phyloP scores from a whole-genome alignment of 2,329 filamentous ascomycete genomes.

The Trichoderma breve region DNA sequence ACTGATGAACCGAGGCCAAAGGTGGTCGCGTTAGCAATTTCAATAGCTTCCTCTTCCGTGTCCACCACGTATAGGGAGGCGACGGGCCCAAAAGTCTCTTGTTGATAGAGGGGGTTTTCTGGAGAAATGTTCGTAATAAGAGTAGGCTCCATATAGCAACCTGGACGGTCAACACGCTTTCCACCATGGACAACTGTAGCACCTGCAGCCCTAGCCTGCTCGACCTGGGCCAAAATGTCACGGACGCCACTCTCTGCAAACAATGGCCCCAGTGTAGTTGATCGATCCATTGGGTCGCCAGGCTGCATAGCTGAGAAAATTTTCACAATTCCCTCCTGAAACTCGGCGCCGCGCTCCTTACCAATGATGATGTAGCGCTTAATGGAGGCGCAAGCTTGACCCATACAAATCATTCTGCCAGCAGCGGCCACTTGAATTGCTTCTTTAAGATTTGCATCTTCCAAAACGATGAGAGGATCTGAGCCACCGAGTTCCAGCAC shows the following conservation, averaged over 20 bases:
- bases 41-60: slow-evolving; percentile 28
- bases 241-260: slow-evolving; percentile 63
- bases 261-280: slow-evolving; percentile 64
- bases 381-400: background rate
- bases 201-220: slow-evolving; percentile 61
- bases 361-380: slow-evolving; percentile 2
- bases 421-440: background rate
- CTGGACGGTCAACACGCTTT: slow-evolving; percentile 26
- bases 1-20: slow-evolving; percentile 55
- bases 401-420: background rate
- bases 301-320: slow-evolving; percentile 49
- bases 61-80: slow-evolving; percentile 30
- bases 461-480: slow-evolving; percentile 70
- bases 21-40: slow-evolving; percentile 40
- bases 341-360: slow-evolving; percentile 42
- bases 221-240: slow-evolving; percentile 64
- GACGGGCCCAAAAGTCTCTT: slow-evolving; percentile 33
- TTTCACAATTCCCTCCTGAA: slow-evolving; percentile 51
- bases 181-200: slow-evolving; percentile 45
- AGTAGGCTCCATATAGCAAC: slow-evolving; percentile 31
- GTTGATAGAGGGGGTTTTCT: slow-evolving; percentile 26
- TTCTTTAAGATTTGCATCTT: slow-evolving; percentile 65
- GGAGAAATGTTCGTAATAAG: slow-evolving; percentile 20
- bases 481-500: slow-evolving; percentile 72
- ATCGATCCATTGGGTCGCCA: slow-evolving; percentile 61